Base-by-base conservation (phyloP, 140 eudicot genomes). In the Senecio squalidus region DNA sequence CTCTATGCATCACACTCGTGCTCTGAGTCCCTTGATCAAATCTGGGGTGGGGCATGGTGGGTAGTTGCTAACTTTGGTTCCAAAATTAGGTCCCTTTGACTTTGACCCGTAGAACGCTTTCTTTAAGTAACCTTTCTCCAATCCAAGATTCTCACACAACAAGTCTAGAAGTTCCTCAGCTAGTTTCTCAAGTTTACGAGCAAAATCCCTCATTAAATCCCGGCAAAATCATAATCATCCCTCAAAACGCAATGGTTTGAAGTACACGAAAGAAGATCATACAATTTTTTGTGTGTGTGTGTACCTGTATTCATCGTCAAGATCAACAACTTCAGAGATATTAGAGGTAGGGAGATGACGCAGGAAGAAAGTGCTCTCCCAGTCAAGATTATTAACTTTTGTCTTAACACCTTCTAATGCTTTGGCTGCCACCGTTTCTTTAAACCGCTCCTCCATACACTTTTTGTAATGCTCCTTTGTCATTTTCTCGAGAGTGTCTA, bases 1-100 rank as follows among this genome's bases (percentile, higher is more conserved):
- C 91, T 69, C 86, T 59, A 67, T 80, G 92, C 73, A 83, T 53
- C 76, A 83, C 92, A 53, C 92, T 83, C 81, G 95, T 48, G 95
- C 95, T 65, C 95, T 52, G 11, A 85, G 95, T 29, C 95, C 95
- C 78, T 85, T 85, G 71, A 85, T 82, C 69, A 82, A 52, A 14
- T 85, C 89, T 14, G 95, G 95, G 34, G 75, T 76, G 18, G 95
- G 95, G 48, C 95, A 85, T 29, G 90, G 91, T 20, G 95, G 95
- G 74, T 85, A 85, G 78, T 85, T 85, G 78, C 91, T 79, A 39
- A 85, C 95, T 61, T 85, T 85, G 25, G 95, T 85, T 46, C 95
- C 95, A 62, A 85, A 85, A 23, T 78, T 85, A 2, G 95, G 95
- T 40, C 95, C 91, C 55, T 82, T 76, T 15, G 82, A 63, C 55